These are phyloP conservation scores for Fennellomyces sp. DNA, from an alignment of 371 early-diverging fungal genomes.

Conservation along the genomic window DNA sequence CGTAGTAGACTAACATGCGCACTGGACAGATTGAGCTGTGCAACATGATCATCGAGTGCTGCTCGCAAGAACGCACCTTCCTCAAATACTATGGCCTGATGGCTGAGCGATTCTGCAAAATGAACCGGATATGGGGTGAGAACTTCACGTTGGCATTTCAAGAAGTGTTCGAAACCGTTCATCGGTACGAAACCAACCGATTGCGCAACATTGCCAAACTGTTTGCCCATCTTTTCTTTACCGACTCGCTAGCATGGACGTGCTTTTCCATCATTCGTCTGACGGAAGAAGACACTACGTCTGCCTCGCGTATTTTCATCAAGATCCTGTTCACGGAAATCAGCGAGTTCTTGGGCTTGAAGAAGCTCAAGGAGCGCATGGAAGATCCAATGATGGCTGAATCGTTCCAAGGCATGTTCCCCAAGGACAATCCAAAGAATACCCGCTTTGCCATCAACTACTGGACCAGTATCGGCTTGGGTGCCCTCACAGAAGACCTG, in stretches of 20 bases:
- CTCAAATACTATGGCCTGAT: constrained; percentile 92
- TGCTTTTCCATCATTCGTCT: constrained; percentile 79
- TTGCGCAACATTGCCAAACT: constrained; percentile 92
- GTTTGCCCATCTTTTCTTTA: constrained; percentile 88
- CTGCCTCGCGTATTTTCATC: constrained; percentile 96
- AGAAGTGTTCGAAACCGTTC: constrained; percentile 88
- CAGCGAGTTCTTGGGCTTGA: constrained; percentile 82
- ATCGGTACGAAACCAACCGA: constrained; percentile 93
- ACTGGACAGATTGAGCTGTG: constrained; percentile 84
- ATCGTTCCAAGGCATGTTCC: constrained; percentile 87
- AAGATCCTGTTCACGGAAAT: constrained; percentile 95
- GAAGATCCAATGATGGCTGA: constrained; percentile 64
- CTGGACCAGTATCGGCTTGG: constrained; percentile 94
- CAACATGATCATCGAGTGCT: constrained; percentile 98
- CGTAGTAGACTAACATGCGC: neutral
- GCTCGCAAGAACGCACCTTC: constrained; percentile 94
- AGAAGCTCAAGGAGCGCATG: constrained; percentile 77
- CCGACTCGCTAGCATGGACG: constrained; percentile 88
- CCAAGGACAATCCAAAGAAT: constrained; percentile 84
- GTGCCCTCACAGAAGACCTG: constrained; percentile 91
- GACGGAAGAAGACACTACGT: constrained; percentile 93
- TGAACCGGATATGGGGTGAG: constrained; percentile 81
- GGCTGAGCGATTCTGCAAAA: constrained; percentile 93
- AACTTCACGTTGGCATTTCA: constrained; percentile 77
- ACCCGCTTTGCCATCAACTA: constrained; percentile 98